Evolutionary conservation across 2,329 filamentous ascomycete species (phyloP).

Genomic region (Thermoascus crustaceus): DNA sequence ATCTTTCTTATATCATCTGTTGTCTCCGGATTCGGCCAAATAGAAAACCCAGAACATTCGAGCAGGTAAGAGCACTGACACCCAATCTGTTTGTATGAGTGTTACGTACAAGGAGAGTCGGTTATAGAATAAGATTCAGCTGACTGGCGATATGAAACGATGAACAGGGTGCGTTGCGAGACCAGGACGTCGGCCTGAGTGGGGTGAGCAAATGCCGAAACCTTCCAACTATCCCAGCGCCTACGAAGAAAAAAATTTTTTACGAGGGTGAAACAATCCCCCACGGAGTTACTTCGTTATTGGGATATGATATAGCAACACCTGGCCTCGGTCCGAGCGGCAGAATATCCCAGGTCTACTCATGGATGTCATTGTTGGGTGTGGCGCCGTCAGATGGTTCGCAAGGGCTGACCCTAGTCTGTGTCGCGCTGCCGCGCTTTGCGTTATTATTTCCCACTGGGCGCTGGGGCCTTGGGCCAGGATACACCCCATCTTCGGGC

Average conservation of each 20-base stretch:
- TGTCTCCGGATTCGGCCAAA: too few relatives aligned
- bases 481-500: not conserved
- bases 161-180: not conserved
- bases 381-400: too few relatives aligned
- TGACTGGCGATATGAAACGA: not conserved
- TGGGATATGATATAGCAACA: not conserved
- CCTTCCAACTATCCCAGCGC: not conserved
- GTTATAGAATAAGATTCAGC: not conserved
- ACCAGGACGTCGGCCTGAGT: not conserved
- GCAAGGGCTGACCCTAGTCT: not conserved
- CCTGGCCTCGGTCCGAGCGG: not conserved
- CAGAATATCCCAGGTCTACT: not conserved
- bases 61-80: too few relatives aligned
- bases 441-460: conserved; percentile 1
- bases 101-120: not conserved
- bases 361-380: not conserved
- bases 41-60: too few relatives aligned
- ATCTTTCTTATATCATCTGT: too few relatives aligned
- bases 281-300: not conserved
- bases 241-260: not conserved
- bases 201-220: too few relatives aligned
- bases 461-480: not conserved
- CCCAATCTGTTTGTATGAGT: not conserved
- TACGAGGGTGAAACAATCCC: not conserved
- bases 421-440: conserved; percentile 1